A percentile compares a stretch with the other conserved stretches of the same genome.
These are phyloP conservation scores for Geoglossum cookeanum DNA, from an alignment of 2,329 filamentous ascomycete species.

Conservation along the genomic window DNA sequence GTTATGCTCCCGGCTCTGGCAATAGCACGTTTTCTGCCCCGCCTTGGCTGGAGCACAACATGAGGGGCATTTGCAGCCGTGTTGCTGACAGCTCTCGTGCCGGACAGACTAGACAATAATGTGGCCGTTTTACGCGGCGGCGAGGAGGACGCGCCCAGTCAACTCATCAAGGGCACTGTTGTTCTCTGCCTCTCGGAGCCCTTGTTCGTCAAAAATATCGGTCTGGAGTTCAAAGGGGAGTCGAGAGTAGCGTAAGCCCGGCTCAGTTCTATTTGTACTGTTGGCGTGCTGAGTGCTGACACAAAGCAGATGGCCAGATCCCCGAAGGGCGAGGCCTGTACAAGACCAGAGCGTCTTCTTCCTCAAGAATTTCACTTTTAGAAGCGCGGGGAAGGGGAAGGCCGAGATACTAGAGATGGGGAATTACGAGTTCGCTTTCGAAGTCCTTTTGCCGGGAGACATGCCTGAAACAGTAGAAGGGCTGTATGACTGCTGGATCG, in stretches of 20 bases:
- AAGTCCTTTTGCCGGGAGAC: constrained; percentile 47
- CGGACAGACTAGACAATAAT: constrained; percentile 49
- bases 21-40: too few relatives aligned
- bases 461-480: constrained; percentile 80
- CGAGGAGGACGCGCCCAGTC: constrained; percentile 57
- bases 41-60: neutral
- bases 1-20: neutral
- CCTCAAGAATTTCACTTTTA: constrained; percentile 54
- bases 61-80: neutral
- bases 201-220: constrained; percentile 53
- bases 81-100: neutral
- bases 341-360: constrained; percentile 33
- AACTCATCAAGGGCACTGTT: constrained; percentile 52
- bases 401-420: constrained; percentile 43
- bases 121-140: constrained; percentile 61
- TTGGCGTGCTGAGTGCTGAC: constrained; percentile 27
- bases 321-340: constrained; percentile 31
- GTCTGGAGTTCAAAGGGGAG: constrained; percentile 50
- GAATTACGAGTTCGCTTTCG: constrained; percentile 73
- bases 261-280: neutral
- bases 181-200: constrained; percentile 53
- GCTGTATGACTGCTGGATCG: constrained; percentile 64
- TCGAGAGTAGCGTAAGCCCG: constrained; percentile 45
- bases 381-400: constrained; percentile 29
- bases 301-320: constrained; percentile 38